Base-by-base conservation (phyloP, 1,139 yeast genomes). In the Hyphopichia buzzinii region DNA sequence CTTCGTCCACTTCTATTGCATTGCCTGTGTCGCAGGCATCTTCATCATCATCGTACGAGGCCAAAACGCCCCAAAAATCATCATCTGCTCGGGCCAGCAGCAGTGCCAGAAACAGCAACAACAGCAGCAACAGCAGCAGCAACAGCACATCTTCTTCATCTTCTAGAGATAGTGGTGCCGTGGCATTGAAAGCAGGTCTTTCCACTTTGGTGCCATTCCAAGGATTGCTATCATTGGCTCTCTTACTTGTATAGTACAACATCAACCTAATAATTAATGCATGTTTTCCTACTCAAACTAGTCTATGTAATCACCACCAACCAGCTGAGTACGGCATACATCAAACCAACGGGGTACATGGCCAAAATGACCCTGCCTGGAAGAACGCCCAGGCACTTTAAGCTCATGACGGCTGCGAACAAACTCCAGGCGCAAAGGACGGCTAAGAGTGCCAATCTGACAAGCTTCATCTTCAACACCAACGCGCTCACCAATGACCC, bases 271-370 rank as follows among this genome's bases (percentile, higher is more conserved):
- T 27, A 27, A 8, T 14, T 11, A 19, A 29, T 17, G 23, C 19
- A 19, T 15, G 17, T 17, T 17, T 15, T 29, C 12, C n/a, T 5
- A 17, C 12, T n/a, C 16, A 16, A 23, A n/a, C 23, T 19, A 19
- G 26, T 30, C 52, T 61, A 83, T 17, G 87, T 79, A 36, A 85
- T 81, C 13, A 86, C 84, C 44, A 84, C 82, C 33, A 86, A 64
- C 95, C 95, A 86, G 21, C 89, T 81, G 39, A 86, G 67, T 3
- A 84, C 75, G 2, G 82, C 75, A 55, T 82, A 87, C 55, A 85
- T 80, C 41, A 87, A 67, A 2, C 79, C 83, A n/a, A 87, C 81
- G 0, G 95, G 96, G 51, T 83, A 86, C 10, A 84, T 72, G 12
- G 95, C 94, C 43, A 87, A 64, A 31, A 83, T 68, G 2, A 84